Conservation (phyloP, 176 grass and related monocot genomes). For the Eremochloa ophiuroides region DNA sequence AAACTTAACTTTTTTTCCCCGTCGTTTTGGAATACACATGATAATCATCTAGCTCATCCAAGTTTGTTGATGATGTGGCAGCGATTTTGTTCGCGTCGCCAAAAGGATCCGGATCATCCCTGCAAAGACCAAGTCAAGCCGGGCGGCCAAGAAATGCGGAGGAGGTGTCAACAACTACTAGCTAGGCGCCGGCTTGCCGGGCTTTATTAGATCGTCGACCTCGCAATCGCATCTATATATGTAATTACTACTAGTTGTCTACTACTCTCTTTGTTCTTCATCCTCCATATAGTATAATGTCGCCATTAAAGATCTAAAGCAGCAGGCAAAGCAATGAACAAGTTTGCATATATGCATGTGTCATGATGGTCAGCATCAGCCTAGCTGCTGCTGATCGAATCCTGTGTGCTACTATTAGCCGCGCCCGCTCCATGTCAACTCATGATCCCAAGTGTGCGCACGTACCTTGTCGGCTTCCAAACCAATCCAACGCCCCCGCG, state of each 20-base stretch:
- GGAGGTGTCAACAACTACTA: neutral
- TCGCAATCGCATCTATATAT: neutral
- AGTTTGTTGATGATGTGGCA: neutral
- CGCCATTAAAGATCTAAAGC: neutral
- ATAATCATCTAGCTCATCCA: neutral
- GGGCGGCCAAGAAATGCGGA: conserved; percentile 22
- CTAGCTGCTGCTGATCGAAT: neutral
- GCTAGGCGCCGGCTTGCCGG: neutral
- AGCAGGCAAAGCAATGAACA: neutral
- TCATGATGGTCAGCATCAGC: neutral
- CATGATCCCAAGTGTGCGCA: neutral
- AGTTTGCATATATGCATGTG: too few relatives aligned
- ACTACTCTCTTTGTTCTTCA: neutral
- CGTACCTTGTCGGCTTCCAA: neutral
- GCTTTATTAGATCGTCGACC: neutral
- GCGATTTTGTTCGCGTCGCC: conserved; percentile 66
- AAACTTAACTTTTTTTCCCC: too few relatives aligned
- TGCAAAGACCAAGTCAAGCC: conserved; percentile 22
- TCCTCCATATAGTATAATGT: neutral
- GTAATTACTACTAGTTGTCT: neutral
- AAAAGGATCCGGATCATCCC: conserved; percentile 74
- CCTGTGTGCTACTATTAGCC: neutral
- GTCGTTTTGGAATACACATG: neutral
- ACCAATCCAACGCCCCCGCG: too few relatives aligned
- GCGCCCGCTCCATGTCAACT: neutral